These are phyloP conservation scores for Xylaria longipes DNA, from an alignment of 495 filamentous ascomycete species.

Conservation along the genomic window DNA sequence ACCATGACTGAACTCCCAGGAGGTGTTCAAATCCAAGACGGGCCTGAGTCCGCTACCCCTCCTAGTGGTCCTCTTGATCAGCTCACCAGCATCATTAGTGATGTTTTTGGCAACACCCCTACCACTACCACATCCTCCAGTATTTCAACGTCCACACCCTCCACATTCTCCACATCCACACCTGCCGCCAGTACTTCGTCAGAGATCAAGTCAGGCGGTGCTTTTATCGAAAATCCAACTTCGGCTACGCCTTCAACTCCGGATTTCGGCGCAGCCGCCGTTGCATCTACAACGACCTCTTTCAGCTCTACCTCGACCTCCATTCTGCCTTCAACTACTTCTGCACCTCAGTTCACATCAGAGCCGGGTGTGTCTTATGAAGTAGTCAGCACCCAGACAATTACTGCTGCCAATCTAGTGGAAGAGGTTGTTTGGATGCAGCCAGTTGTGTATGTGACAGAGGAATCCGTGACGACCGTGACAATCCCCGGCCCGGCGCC, in stretches of 20 bases:
- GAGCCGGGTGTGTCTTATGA: slow-evolving; percentile 40
- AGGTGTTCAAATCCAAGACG: slow-evolving; percentile 43
- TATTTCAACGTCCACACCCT: slow-evolving; percentile 3
- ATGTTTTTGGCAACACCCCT: slow-evolving; percentile 22
- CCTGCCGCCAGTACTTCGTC: slow-evolving; percentile 23
- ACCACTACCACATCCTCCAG: slow-evolving; percentile 25
- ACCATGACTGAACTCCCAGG: slow-evolving; percentile 48
- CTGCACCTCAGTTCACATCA: slow-evolving; percentile 32
- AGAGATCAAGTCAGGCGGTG: slow-evolving; percentile 29
- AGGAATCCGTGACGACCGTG: slow-evolving; percentile 42
- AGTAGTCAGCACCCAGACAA: slow-evolving; percentile 50
- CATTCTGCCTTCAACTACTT: slow-evolving; percentile 26
- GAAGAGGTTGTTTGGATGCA: slow-evolving; percentile 54
- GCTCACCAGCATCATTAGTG: slow-evolving; percentile 32
- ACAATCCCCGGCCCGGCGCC: slow-evolving; percentile 31
- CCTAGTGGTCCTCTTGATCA: slow-evolving; percentile 24
- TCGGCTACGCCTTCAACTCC: slow-evolving; percentile 20
- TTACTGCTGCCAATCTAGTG: slow-evolving; percentile 48
- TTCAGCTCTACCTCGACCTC: slow-evolving; percentile 22
- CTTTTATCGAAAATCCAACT: slow-evolving; percentile 29
- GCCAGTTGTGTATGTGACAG: slow-evolving; percentile 51
- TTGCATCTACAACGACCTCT: slow-evolving; percentile 22
- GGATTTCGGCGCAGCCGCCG: slow-evolving; percentile 33
- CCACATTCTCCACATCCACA: slow-evolving; percentile 17
- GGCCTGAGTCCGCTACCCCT: slow-evolving; percentile 44